These are phyloP conservation scores for Pseudotsuga menziesii DNA, from an alignment of 75 land plant genomes.

Conservation along the genomic window DNA sequence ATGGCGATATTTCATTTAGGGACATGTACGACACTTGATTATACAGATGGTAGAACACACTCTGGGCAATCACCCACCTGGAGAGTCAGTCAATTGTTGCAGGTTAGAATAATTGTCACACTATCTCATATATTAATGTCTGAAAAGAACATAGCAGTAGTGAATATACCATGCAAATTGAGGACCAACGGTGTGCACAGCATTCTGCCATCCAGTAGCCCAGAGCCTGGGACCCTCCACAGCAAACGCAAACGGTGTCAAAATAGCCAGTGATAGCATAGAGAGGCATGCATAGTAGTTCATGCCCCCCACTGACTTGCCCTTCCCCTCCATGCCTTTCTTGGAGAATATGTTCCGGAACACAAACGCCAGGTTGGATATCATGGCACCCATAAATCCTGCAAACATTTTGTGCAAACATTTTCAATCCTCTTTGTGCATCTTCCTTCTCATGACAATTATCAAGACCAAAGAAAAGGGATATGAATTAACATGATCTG, in stretches of 20 bases:
- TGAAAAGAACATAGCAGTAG: too few relatives aligned
- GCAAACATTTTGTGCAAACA: neutral
- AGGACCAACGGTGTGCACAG: neutral
- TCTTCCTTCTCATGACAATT: too few relatives aligned
- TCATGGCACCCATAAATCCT: constrained; percentile 89
- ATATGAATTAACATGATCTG: too few relatives aligned
- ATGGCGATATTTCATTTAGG: constrained; percentile 63
- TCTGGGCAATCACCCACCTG: constrained; percentile 79
- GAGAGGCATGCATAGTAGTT: constrained; percentile 79
- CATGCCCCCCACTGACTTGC: constrained; percentile 67
- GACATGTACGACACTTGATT: constrained; percentile 90
- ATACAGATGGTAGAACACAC: constrained; percentile 73
- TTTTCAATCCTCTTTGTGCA: neutral
- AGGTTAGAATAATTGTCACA: neutral
- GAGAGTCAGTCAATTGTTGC: neutral
- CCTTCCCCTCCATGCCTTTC: constrained; percentile 61
- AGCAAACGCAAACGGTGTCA: constrained; percentile 69
- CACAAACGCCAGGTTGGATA: constrained; percentile 80
- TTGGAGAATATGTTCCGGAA: constrained; percentile 76
- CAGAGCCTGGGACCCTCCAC: constrained; percentile 53
- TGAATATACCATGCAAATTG: neutral
- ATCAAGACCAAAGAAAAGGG: too few relatives aligned
- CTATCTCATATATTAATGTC: neutral
- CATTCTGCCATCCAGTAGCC: constrained; percentile 42
- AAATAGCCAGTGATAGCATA: constrained; percentile 50